Conservation (phyloP, 2,329 filamentous ascomycete genomes). For the Cladosporium sp. region DNA sequence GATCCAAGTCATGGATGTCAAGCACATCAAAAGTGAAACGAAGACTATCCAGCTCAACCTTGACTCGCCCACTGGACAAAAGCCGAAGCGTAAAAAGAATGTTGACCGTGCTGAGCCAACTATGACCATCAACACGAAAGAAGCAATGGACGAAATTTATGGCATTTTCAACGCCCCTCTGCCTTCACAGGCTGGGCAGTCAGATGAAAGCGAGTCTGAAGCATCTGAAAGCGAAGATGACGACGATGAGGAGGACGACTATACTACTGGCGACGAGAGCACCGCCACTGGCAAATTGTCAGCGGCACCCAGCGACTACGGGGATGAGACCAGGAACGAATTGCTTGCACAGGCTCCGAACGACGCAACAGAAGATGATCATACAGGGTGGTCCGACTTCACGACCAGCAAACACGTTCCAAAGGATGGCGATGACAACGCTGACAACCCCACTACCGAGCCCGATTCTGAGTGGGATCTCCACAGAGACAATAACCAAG, state of each 20-base stretch:
- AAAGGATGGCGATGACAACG: conserved; percentile 36
- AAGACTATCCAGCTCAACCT: conserved; percentile 94
- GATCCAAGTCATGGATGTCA: conserved; percentile 70
- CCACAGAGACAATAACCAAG: conserved; percentile 17
- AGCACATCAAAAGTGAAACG: conserved; percentile 66
- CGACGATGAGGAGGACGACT: conserved; percentile 66
- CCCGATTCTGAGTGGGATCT: conserved; percentile 33
- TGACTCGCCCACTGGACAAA: conserved; percentile 81
- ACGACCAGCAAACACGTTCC: conserved; percentile 69
- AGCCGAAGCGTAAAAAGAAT: conserved; percentile 72
- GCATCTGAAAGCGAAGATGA: conserved; percentile 63
- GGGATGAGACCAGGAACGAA: conserved; percentile 56
- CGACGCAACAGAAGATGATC: conserved; percentile 38
- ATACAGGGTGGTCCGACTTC: conserved; percentile 87
- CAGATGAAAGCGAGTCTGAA: conserved; percentile 18
- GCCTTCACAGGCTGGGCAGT: conserved; percentile 43
- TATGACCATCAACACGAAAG: conserved; percentile 94
- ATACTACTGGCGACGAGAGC: conserved; percentile 82
- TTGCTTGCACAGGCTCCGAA: conserved; percentile 37
- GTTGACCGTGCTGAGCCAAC: conserved; percentile 77
- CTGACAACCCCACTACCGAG: conserved; percentile 31
- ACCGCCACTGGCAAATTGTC: conserved; percentile 69
- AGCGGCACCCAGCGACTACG: conserved; percentile 59
- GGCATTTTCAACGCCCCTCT: conserved; percentile 92
- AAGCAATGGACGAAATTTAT: conserved; percentile 95